Conservation (phyloP, 2,329 filamentous ascomycete species). For the Reticulascus tulasneorum region DNA sequence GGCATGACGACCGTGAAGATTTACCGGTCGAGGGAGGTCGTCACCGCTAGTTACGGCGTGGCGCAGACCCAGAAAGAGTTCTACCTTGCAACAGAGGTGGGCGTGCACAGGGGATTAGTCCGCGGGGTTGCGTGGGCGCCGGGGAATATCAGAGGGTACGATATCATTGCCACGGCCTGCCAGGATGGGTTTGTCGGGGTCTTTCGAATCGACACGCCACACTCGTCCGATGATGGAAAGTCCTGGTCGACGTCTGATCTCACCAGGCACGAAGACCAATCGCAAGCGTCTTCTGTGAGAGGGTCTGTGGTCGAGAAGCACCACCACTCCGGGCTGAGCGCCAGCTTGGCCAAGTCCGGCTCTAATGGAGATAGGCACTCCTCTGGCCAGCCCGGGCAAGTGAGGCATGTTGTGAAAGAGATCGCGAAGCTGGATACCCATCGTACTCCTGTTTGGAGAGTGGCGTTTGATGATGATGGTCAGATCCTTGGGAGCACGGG, state of each 20-base stretch:
- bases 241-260: constrained; percentile 47
- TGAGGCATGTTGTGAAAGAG: constrained; percentile 60
- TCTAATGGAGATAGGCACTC: constrained; percentile 45
- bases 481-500: constrained; percentile 73
- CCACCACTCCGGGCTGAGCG: constrained; percentile 46
- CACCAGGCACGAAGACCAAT: constrained; percentile 25
- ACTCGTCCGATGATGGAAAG: constrained; percentile 40
- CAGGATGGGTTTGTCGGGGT: constrained; percentile 88
- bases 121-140: constrained; percentile 90
- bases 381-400: constrained; percentile 59
- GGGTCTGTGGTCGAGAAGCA: constrained; percentile 22
- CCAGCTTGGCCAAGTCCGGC: constrained; percentile 48
- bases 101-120: constrained; percentile 71
- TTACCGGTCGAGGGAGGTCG: constrained; percentile 68
- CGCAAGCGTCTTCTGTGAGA: constrained; percentile 7
- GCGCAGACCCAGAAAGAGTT: constrained; percentile 67
- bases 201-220: constrained; percentile 71
- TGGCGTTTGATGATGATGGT: constrained; percentile 66
- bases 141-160: constrained; percentile 84
- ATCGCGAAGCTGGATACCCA: constrained; percentile 65
- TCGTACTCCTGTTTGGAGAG: constrained; percentile 69
- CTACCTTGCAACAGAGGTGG: constrained; percentile 75
- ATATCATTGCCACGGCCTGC: constrained; percentile 85
- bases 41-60: constrained; percentile 47
- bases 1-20: constrained; percentile 80